Evolutionary conservation across 257 asterid genomes (phyloP), one percentile per base, ranked within the genome.

Genomic region (Penstemon barbatus): DNA sequence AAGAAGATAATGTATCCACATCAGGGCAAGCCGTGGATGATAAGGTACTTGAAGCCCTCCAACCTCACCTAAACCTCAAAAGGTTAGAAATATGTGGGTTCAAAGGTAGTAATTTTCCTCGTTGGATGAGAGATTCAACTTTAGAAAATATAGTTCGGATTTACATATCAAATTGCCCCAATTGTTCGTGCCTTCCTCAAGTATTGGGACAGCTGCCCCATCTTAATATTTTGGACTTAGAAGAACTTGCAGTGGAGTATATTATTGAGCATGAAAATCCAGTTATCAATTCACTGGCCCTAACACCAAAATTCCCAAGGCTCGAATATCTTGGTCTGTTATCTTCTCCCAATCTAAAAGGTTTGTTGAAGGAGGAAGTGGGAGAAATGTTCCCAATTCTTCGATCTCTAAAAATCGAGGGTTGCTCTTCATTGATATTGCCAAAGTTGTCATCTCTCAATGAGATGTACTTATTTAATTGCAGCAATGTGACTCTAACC

Each of bases 1-100:
- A 37, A 6, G 33, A 2, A n/a, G 19, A 41, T 11, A 51, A 40
- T 36, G 45, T 1, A n/a, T 54, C 69, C 3, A 51, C 7, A 8
- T 13, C 53, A 15, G 4, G 12, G 3, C 19, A 57, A 4, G 19
- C 6, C 3, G 43, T 51, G 61, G 78, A 67, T 74, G 61, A 52
- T 8, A 71, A 42, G 62, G 74, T 77, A 3, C 45, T 72, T 0
- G 65, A 77, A 63, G 77, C 77, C 8, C 66, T 70, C 3, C 64
- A 42, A 64, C 69, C 73, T 45, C 71, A 70, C 65, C 48, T 55
- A 42, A 33, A 63, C 37, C 43, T 70, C 7, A 11, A 64, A 50
- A 2, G 7, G 2, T 42, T 75, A 19, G 3, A 7, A 2, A 55
- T 68, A 43, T 1, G 5, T 42, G 69, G 65, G 1, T 70, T 70